Evolutionary conservation across 352 stramenopile genomes (phyloP), one percentile per base, ranked within the genome.

Genomic region (Phytophthora quininea): DNA sequence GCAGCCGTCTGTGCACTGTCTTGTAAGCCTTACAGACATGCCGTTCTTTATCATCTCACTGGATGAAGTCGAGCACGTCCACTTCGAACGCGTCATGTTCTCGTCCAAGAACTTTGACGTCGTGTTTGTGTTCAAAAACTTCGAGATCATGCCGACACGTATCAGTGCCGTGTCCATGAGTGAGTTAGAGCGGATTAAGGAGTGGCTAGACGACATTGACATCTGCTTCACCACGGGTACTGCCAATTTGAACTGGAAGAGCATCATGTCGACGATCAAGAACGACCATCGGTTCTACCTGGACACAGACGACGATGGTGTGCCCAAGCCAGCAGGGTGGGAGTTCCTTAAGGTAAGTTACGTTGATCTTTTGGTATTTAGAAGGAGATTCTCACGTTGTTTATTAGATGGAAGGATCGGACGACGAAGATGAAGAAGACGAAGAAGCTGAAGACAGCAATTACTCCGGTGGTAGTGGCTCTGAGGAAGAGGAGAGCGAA

Each of bases 61-160:
- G 35, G 95, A 99, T 55, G 91, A 99, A 71, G 97, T 99, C 38
- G 98, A 99, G 84, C 98, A 99, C 77, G 97, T 99, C 27, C 98
- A 99, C 76, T 99, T 99, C 79, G 98, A 99, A 77, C 97, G 98
- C 73, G 97, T 99, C 35, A 99, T 97, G 72, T 99, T 98, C 67
- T 98, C 95, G 74, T 99, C 96, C 45, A 99, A 99, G 75, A 99
- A 98, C 69, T 99, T 99, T 74, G 98, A 99, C 78, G 97, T 99
- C 51, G 97, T 99, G 53, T 95, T 99, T 59, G 96, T 99, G 32
- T 98, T 99, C 79, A 99, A 99, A 73, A 98, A 99, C 74, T 99
- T 99, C 58, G 90, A 97, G 1, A 79, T 96, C 47, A 82, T 95
- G 74, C 95, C 96, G 3, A 96, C 93, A 68, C 88, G 93, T 53